Conservation (phyloP, 192 early-diverging fungal species). For the Glomus cerebriforme region DNA sequence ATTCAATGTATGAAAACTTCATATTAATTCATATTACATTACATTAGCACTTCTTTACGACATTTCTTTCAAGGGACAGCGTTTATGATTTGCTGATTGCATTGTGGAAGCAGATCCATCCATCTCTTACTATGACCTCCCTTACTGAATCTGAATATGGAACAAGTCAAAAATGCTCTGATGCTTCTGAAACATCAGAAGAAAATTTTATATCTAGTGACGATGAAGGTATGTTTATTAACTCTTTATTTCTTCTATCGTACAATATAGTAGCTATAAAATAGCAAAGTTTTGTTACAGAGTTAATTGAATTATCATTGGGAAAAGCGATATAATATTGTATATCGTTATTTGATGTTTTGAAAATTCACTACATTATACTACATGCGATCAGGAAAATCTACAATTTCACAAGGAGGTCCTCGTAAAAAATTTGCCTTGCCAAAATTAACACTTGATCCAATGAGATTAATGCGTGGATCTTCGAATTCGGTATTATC, state of each 20-base stretch:
- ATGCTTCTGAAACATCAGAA: slow-evolving; percentile 9
- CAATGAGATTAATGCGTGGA: not conserved
- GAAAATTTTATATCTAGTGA: not conserved
- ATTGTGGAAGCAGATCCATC: slow-evolving; percentile 57
- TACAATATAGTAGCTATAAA: not conserved
- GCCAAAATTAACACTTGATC: slow-evolving; percentile 4
- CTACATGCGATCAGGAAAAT: slow-evolving; percentile 1
- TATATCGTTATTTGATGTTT: too few relatives aligned
- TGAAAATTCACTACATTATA: not conserved
- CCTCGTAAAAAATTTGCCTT: not conserved
- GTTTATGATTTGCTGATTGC: slow-evolving; percentile 71
- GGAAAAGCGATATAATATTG: too few relatives aligned
- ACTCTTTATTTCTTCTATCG: not conserved
- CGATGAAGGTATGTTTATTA: slow-evolving; percentile 1
- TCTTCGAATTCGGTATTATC: not conserved
- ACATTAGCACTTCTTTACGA: slow-evolving; percentile 75
- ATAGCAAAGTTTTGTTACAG: not conserved
- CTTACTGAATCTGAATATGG: slow-evolving; percentile 12
- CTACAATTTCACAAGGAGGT: not conserved
- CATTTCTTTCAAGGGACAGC: slow-evolving; percentile 83
- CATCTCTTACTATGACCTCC: slow-evolving; percentile 16
- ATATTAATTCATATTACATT: not conserved
- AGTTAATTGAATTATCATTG: not conserved
- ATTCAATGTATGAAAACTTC: not conserved
- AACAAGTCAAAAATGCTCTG: not conserved